Evolutionary conservation across 176 grass and related monocot species (phyloP).

Genomic region (Typha latifolia): DNA sequence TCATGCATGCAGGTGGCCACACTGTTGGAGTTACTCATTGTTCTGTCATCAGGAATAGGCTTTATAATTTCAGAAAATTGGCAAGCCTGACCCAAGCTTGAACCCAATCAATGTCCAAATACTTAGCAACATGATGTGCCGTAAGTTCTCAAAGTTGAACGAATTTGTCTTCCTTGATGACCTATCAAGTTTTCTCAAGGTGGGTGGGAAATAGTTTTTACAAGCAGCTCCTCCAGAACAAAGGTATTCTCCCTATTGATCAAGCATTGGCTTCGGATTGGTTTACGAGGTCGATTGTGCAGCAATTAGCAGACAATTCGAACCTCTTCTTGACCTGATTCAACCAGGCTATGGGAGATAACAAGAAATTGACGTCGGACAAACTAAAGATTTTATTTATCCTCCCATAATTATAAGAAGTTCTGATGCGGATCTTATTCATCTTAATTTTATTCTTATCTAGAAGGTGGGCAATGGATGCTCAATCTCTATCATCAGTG

Average conservation of each 20-base stretch:
- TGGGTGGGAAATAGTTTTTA: slow-evolving; percentile 55
- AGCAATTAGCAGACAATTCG: slow-evolving; percentile 13
- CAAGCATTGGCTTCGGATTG: slow-evolving; percentile 24
- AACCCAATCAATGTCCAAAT: no score
- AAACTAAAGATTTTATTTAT: slow-evolving; percentile 32
- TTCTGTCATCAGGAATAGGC: slow-evolving; percentile 24
- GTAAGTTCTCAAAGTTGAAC: no score
- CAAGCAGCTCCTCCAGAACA: slow-evolving; percentile 21
- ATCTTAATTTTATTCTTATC: no score
- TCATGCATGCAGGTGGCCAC: slow-evolving; percentile 39
- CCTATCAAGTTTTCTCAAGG: neutral
- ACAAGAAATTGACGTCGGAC: slow-evolving; percentile 36
- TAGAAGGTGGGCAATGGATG: no score
- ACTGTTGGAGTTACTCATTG: slow-evolving; percentile 40
- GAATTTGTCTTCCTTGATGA: slow-evolving; percentile 11
- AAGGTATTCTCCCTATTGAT: slow-evolving; percentile 31
- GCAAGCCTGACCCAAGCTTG: slow-evolving; percentile 11
- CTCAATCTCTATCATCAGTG: no score
- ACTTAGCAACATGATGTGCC: no score
- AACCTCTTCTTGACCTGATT: slow-evolving; percentile 18
- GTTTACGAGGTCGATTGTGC: slow-evolving; percentile 20
- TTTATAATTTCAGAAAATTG: slow-evolving; percentile 38
- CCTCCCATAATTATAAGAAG: no score
- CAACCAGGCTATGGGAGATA: slow-evolving; percentile 32
- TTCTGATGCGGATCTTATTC: no score